Evolutionary conservation across 2,329 filamentous ascomycete species (phyloP).

Genomic region (Aspergillus fijiensis): DNA sequence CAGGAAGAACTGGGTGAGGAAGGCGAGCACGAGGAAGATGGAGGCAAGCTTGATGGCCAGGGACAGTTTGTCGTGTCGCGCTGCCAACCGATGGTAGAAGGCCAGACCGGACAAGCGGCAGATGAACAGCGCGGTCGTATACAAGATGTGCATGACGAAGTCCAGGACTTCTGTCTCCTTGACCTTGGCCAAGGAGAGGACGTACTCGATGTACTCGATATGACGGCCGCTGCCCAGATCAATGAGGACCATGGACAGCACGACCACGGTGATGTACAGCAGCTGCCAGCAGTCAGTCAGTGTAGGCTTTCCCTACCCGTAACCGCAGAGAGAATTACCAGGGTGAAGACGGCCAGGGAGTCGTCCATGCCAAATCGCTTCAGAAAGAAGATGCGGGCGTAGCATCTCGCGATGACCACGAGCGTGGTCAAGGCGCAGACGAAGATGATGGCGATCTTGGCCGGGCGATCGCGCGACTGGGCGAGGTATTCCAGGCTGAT

Average conservation of each 20-base stretch:
- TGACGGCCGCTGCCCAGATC: slow-evolving; percentile 48
- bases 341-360: slow-evolving; percentile 48
- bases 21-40: slow-evolving; percentile 42
- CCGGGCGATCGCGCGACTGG: slow-evolving; percentile 27
- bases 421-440: slow-evolving; percentile 29
- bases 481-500: slow-evolving; percentile 30
- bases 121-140: slow-evolving; percentile 51
- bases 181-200: slow-evolving; percentile 45
- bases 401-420: slow-evolving; percentile 45
- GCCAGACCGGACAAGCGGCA: slow-evolving; percentile 55
- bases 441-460: slow-evolving; percentile 31
- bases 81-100: slow-evolving; percentile 52
- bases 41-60: slow-evolving; percentile 30
- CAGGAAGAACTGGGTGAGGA: slow-evolving; percentile 51
- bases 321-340: slow-evolving; percentile 36
- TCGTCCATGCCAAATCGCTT: slow-evolving; percentile 50
- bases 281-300: slow-evolving; percentile 12
- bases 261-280: slow-evolving; percentile 46
- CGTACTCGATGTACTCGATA: slow-evolving; percentile 43
- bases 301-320: slow-evolving; percentile 9
- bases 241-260: slow-evolving; percentile 47
- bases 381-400: slow-evolving; percentile 47
- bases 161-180: slow-evolving; percentile 50
- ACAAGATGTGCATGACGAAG: slow-evolving; percentile 53
- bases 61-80: slow-evolving; percentile 28